phyloP scores from a whole-genome alignment of 2,329 filamentous ascomycete genomes.

The Magnaporthiopsis poae region DNA sequence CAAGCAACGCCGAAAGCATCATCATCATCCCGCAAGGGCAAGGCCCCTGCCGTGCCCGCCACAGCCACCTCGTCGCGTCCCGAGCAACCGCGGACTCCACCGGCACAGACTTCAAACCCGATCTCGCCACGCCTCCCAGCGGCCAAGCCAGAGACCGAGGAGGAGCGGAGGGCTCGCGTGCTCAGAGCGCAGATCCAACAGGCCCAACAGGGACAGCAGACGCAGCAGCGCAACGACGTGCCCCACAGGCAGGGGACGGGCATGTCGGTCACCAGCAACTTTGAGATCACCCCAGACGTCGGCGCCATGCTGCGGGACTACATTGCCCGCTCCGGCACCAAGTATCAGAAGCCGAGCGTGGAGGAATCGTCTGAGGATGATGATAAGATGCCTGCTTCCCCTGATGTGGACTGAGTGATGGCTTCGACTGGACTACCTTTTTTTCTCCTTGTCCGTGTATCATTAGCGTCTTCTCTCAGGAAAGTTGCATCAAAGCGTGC shows the following conservation, averaged over 20 bases:
- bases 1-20: not conserved
- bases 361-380: conserved; percentile 7
- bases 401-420: conserved; percentile 4
- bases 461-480: not conserved
- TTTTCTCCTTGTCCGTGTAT: not conserved
- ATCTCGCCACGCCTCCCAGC: not conserved
- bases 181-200: conserved; percentile 1
- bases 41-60: not conserved
- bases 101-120: not conserved
- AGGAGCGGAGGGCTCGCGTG: not conserved
- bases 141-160: not conserved
- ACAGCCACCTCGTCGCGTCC: too few relatives aligned
- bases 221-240: conserved; percentile 5
- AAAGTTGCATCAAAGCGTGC: not conserved
- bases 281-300: conserved; percentile 1
- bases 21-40: not conserved
- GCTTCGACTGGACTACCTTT: not conserved
- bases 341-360: conserved; percentile 5
- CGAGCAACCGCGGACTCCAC: not conserved
- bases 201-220: conserved; percentile 4
- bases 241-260: conserved; percentile 1
- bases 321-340: not conserved
- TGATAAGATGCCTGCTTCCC: conserved; percentile 3
- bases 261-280: not conserved
- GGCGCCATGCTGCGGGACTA: not conserved